Base-by-base conservation (phyloP, 257 asterid species). In the Dorcoceras hygrometricum region DNA sequence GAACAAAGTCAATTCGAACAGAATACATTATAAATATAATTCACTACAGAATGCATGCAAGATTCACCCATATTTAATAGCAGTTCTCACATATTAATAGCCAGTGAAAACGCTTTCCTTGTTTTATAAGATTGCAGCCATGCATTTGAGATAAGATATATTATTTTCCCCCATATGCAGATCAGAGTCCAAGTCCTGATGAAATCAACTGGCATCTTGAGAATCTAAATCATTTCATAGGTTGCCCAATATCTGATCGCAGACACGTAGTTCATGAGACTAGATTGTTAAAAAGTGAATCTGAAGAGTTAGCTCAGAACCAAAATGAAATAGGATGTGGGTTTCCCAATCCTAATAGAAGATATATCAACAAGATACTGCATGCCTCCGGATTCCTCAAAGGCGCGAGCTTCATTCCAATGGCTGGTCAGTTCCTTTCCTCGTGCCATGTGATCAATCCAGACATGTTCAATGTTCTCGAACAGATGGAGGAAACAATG, bases 321-420 rank as follows among this genome's bases (percentile, higher is more conserved):
- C 74, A 67, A 32, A 69, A 75, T 36, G 84, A 65, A 48, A 64
- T 68, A 48, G 68, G 67, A 25, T 36, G 70, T 57, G 66, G 63
- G 75, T 77, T 73, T 73, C 69, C 68, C 75, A 74, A 77, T 65
- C 78, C 85, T 67, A 84, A 85, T 67, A 85, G 85, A 43, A 82
- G 71, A 74, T 88, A 90, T 67, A 84, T 90, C 62, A 77, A 77
- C 39, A 82, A 77, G 78, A 67, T 88, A 69, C 74, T 94, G 59
- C 66, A 80, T 62, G 83, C 86, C 73, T 85, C 97, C 19, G 95
- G 96, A 68, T 80, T 90, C 64, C 91, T 79, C 71, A 77, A 76
- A 69, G 85, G 83, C 57, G 39, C 78, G 16, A 74, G 74, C 71
- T 59, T 75, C 62, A 48, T 83, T 76, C 69, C 79, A 62, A 77